Evolutionary conservation across 768 basidiomycete genomes (phyloP), one percentile per base, ranked within the genome.

Genomic region (Botryobasidium botryosum): DNA sequence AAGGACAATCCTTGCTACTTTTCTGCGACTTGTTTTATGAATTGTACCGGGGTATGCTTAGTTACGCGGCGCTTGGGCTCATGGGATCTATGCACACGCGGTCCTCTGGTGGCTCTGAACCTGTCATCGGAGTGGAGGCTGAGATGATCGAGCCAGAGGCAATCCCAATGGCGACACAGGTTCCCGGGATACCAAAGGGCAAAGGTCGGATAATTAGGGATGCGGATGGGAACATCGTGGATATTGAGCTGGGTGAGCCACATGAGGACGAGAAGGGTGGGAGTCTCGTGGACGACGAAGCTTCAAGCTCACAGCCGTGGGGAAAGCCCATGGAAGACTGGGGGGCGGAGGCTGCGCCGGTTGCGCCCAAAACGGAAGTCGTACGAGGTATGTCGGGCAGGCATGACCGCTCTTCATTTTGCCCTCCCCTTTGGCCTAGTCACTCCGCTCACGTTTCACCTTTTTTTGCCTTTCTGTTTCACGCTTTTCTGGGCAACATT

Each of bases 151-250:
- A 33, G 8, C 31, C n/a, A n/a, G n/a, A n/a, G n/a, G n/a, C n/a
- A n/a, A n/a, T n/a, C n/a, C n/a, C n/a, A n/a, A n/a, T n/a, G n/a
- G n/a, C n/a, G n/a, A n/a, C n/a, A n/a, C n/a, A n/a, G n/a, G n/a
- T n/a, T n/a, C n/a, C n/a, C n/a, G 47, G 32, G 5, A 63, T 74
- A 39, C 74, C 72, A 10, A 72, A 66, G 52, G 81, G 82, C 1
- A 79, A 73, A 56, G 90, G 87, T 25, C 71, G 75, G 56, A 90
- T 96, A 52, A 59, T 87, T 41, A 70, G 87, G 38, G 88, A 91
- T 59, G 75, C 68, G 29, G 64, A 70, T 2, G 90, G 90, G 24
- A 79, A 78, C 50, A 67, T 91, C 31, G 55, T 87, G 18, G 67
- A 72, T 38, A 65, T 90, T 33, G 75, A 84, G 55, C 55, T 88